Base-by-base conservation (phyloP, 2,329 filamentous ascomycete genomes). In the Byssoonygena ceratinophila region DNA sequence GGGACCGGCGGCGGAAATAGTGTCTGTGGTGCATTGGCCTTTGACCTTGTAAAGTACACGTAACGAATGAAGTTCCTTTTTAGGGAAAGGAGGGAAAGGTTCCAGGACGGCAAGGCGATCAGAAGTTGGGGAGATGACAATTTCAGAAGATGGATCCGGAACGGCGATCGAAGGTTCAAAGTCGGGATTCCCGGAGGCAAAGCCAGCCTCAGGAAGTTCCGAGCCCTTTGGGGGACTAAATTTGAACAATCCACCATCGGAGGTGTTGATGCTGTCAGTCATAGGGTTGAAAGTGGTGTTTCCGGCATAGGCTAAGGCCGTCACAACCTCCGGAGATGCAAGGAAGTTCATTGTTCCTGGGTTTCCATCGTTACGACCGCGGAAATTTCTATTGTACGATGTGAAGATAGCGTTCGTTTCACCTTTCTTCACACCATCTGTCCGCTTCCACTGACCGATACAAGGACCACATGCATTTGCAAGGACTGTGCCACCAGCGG, bases 321-420 rank as follows among this genome's bases (percentile, higher is more conserved):
- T 97, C 57, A 98, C 92, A 54, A 98, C 81, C 71, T 98, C 92
- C 5, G 92, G 92, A 0, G 90, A 96, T 8, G 92, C 91, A 49
- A 98, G 80, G 74, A 98, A 98, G 77, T 97, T 98, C 90, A 97
- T 96, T 7, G 92, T 98, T 39, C 85, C 83, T 20, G 87, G 83
- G 74, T 98, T 98, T 57, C 92, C 92, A 65, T 98, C 92, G 68
- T 98, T 98, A 59, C 92, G 86, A 56, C 88, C 91, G 47, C 87
- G 87, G 76, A 98, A 98, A 74, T 98, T 98, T 56, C 92, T 87
- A 78, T 98, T 98, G 76, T 96, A 98, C 0, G 90, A 96, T 8
- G 89, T 91, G 64, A 98, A 81, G 63, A 98, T 97, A 57, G 92
- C 92, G 66, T 98, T 98, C 51, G 81, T 76, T 54, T 90, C 87